phyloP scores from a whole-genome alignment of 495 filamentous ascomycete genomes.

The Penicillium subrubescens region DNA sequence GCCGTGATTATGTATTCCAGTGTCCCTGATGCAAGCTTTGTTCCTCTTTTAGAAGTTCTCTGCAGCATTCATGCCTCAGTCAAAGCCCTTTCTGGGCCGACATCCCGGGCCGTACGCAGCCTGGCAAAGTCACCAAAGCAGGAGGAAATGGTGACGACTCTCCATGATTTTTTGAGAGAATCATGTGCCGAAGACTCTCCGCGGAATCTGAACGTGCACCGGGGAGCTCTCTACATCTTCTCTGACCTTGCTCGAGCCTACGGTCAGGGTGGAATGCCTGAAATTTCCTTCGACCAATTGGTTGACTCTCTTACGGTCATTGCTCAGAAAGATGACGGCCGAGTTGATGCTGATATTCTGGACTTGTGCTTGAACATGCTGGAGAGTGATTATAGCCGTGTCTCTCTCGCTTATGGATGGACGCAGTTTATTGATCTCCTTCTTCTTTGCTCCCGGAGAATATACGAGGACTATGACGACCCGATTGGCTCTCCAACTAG shows the following conservation, averaged over 20 bases:
- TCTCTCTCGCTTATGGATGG: conserved; percentile 41
- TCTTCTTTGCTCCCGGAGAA: conserved; percentile 67
- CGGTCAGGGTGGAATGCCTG: conserved; percentile 65
- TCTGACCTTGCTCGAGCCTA: conserved; percentile 57
- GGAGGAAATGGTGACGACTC: conserved; percentile 63
- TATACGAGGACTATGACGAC: conserved; percentile 38
- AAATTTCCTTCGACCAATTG: conserved; percentile 49
- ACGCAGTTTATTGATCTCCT: conserved; percentile 45
- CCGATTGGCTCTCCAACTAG: conserved; percentile 20
- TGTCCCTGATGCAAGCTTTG: conserved; percentile 68
- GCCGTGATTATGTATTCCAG: conserved; percentile 76
- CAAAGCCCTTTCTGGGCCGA: conserved; percentile 64
- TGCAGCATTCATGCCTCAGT: conserved; percentile 82
- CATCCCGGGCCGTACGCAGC: conserved; percentile 76
- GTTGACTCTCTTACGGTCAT: conserved; percentile 61
- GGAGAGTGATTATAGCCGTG: conserved; percentile 39
- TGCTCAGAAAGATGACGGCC: conserved; percentile 51
- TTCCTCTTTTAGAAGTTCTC: conserved; percentile 73
- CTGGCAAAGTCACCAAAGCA: conserved; percentile 80
- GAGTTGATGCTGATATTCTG: conserved; percentile 60
- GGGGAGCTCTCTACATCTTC: conserved; percentile 69
- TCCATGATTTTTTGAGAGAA: conserved; percentile 63
- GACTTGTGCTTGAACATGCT: conserved; percentile 45
- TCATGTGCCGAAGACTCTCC: conserved; percentile 43
- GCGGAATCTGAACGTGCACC: conserved; percentile 63